Percentiles rank a stretch among this genome's conserved stretches.
phyloP scores from a whole-genome alignment of 1,284 basidiomycete genomes.

The Moesziomyces sp. region DNA sequence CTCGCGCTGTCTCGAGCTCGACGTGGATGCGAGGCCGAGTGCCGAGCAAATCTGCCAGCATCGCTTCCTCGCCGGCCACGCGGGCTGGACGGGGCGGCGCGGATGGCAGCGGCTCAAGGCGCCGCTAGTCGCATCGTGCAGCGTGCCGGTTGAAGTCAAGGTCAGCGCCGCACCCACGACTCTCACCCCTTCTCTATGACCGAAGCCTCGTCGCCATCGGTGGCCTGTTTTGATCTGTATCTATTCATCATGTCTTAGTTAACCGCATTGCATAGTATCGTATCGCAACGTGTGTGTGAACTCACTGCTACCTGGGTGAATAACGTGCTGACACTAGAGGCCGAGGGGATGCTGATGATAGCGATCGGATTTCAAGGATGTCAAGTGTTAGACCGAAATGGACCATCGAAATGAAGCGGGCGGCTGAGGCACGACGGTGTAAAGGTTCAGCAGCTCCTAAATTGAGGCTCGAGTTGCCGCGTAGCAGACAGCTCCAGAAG shows the following conservation, averaged over 20 bases:
- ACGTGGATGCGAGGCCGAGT: slow-evolving; percentile 73
- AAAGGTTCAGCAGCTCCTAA: no score
- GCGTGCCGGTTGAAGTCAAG: slow-evolving; percentile 15
- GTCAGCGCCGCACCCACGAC: background rate
- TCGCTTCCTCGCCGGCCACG: slow-evolving; percentile 79
- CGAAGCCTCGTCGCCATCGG: background rate
- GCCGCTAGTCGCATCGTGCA: slow-evolving; percentile 27
- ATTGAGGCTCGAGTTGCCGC: no score
- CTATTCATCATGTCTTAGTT: background rate
- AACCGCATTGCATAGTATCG: background rate
- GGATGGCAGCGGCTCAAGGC: slow-evolving; percentile 61
- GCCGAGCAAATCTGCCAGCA: slow-evolving; percentile 82
- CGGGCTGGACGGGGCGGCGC: slow-evolving; percentile 65
- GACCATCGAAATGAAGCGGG: no score
- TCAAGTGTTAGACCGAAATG: no score
- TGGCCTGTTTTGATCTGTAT: background rate
- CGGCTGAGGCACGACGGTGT: no score
- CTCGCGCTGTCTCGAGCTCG: slow-evolving; percentile 79
- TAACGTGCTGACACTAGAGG: no score
- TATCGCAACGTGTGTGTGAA: background rate
- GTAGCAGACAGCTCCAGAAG: no score
- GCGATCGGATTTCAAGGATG: no score
- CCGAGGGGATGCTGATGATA: no score
- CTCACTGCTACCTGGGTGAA: no score
- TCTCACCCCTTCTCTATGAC: background rate